A percentile compares a stretch with the other conserved stretches of the same genome.
These are phyloP conservation scores for Porogramme epimiltina DNA, from an alignment of 1,284 basidiomycete species.

Conservation along the genomic window DNA sequence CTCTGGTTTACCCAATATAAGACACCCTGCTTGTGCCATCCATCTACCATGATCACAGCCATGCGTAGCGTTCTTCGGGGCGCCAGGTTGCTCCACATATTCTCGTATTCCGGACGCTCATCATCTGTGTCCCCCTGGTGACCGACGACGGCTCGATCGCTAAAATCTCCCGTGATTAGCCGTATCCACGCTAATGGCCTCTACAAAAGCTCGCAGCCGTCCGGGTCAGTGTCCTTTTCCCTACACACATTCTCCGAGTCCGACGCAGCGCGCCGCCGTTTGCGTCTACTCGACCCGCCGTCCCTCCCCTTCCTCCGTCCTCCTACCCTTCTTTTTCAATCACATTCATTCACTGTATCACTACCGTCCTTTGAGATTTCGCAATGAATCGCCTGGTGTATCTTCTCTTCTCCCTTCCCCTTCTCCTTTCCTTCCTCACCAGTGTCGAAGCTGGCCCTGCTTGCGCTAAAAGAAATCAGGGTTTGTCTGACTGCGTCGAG, in stretches of 20 bases:
- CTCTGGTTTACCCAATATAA: no score
- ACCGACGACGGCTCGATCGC: slow-evolving; percentile 16
- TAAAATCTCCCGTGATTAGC: slow-evolving; percentile 10
- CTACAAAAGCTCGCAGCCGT: slow-evolving; percentile 15
- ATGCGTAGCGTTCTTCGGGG: no score
- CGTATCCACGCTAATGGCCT: slow-evolving; percentile 18
- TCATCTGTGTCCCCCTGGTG: slow-evolving; percentile 22
- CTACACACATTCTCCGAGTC: slow-evolving; percentile 8
- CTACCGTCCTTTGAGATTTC: slow-evolving; percentile 23
- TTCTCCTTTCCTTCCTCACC: slow-evolving; percentile 38
- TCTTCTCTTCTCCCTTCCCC: slow-evolving; percentile 38
- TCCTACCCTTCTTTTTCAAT: slow-evolving; percentile 23
- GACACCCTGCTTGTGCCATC: no score
- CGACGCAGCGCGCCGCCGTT: slow-evolving; percentile 21
- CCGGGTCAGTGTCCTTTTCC: neutral
- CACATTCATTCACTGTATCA: slow-evolving; percentile 27
- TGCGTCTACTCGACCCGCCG: slow-evolving; percentile 10
- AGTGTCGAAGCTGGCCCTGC: slow-evolving; percentile 47
- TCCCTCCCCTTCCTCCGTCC: slow-evolving; percentile 12
- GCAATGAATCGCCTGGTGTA: slow-evolving; percentile 44
- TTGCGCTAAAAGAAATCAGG: slow-evolving; percentile 43
- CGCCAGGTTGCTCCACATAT: no score
- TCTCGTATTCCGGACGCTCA: neutral
- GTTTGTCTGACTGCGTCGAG: slow-evolving; percentile 40
- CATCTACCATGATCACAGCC: no score